Evolutionary conservation across 2,329 filamentous ascomycete species (phyloP).

Genomic region (Xylaria sp.): DNA sequence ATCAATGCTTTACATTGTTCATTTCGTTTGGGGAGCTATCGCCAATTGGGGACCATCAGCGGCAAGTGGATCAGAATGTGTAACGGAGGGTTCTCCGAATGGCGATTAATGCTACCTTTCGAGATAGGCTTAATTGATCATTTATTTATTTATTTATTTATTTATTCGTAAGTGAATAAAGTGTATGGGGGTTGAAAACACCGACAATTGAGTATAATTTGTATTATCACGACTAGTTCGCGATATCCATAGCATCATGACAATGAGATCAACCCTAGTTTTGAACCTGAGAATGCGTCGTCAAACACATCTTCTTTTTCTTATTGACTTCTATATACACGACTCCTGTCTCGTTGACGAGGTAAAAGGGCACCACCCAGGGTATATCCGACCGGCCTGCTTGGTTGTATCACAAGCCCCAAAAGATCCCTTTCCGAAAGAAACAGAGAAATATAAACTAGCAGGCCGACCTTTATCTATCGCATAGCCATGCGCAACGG

Average conservation of each 20-base stretch:
- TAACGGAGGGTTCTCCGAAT: not conserved
- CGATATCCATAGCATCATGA: not conserved
- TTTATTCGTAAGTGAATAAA: too few species aligned
- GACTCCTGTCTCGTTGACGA: not conserved
- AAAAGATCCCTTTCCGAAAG: slow-evolving; percentile 8
- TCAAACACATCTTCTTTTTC: not conserved
- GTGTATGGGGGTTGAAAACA: too few species aligned
- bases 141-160: too few species aligned
- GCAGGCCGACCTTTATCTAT: slow-evolving; percentile 31
- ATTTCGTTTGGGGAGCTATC: not conserved
- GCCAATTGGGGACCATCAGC: slow-evolving; percentile 1
- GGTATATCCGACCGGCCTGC: slow-evolving; percentile 38
- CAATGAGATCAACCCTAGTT: not conserved
- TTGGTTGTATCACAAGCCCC: slow-evolving; percentile 5
- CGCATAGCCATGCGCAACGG: slow-evolving; percentile 30
- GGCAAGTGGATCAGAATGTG: not conserved
- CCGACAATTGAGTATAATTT: too few species aligned
- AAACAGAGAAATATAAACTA: slow-evolving; percentile 5
- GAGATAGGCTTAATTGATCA: not conserved
- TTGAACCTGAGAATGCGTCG: not conserved
- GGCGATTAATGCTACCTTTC: not conserved
- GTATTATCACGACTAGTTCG: too few species aligned
- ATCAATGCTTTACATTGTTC: not conserved
- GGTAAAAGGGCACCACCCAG: slow-evolving; percentile 13
- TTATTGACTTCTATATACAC: slow-evolving; percentile 34